Evolutionary conservation across 306 rosid species (phyloP), one percentile per base, ranked within the genome.

Genomic region (Corylus avellana): DNA sequence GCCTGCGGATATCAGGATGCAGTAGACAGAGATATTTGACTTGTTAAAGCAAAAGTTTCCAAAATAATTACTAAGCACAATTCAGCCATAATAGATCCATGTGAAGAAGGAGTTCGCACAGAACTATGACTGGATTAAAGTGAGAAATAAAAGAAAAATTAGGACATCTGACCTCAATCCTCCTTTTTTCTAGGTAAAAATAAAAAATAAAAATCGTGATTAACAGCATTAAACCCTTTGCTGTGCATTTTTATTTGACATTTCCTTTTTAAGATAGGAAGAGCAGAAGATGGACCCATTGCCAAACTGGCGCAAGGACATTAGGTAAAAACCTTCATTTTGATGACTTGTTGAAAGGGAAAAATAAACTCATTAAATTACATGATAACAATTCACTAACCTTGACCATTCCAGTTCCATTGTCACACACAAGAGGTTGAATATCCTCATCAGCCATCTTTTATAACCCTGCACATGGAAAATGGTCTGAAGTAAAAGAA

Each of bases 321-420:
- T 39, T 29, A 61, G 42, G 27, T 1, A 42, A 68, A 59, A 42
- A 42, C 49, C 9, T 6, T 8, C 27, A 67, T 67, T 67, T 10
- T 42, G 50, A 42, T 42, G 44, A 3, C 12, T 17, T 42, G 10
- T 67, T 42, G 7, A 39, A 12, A 16, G 7, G 14, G 6, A 66
- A 8, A 66, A 37, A 66, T 12, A 12, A 37, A 66, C 49, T 17
- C 11, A 16, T 16, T 39, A 67, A 63, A 67, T 14, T 18, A 12
- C 3, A 9, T 1, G 18, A 0, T 49, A 18, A 67, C 8, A 67
- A 72, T 74, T 13, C 73, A 61, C 86, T 50, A 70, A 88, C 91
- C 91, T 88, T 88, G 77, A 88, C 91, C 91, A 88, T 88, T 84
- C 91, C 91, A 75, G 91, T 88, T 81, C 91, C 91, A 84, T 88